Percentiles rank a stretch among this genome's conserved stretches.
Evolutionary conservation across 345 rosid species (phyloP).

Genomic region (Moricandia arvensis): DNA sequence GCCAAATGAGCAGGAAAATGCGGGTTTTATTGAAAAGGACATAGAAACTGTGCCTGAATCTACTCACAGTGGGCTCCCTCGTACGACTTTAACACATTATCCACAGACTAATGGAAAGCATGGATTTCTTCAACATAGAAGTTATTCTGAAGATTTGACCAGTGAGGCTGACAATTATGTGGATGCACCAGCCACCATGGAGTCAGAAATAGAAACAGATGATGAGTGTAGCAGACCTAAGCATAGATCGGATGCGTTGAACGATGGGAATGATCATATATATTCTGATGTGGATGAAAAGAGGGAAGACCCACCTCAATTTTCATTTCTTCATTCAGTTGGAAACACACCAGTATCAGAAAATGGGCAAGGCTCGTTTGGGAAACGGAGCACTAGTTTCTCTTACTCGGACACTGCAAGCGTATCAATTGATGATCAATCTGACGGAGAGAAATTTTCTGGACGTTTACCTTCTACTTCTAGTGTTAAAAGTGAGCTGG

Average conservation of each 20-base stretch:
- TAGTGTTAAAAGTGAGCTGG: constrained; percentile 36
- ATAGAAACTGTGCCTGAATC: constrained; percentile 49
- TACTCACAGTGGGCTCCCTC: constrained; percentile 37
- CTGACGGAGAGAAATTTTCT: constrained; percentile 55
- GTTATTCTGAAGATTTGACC: constrained; percentile 66
- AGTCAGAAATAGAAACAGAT: constrained; percentile 82
- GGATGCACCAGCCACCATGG: constrained; percentile 91
- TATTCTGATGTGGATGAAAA: constrained; percentile 57
- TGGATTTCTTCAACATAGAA: constrained; percentile 50
- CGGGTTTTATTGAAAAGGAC: constrained; percentile 40
- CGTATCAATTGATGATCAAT: constrained; percentile 47
- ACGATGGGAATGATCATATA: constrained; percentile 31
- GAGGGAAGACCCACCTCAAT: constrained; percentile 47
- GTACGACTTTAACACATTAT: constrained; percentile 43
- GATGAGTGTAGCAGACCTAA: constrained; percentile 50
- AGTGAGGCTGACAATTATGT: constrained; percentile 87
- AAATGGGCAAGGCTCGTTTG: constrained; percentile 61
- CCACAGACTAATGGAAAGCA: constrained; percentile 40
- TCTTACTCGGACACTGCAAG: constrained; percentile 60
- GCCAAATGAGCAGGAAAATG: constrained; percentile 37
- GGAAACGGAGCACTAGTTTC: constrained; percentile 52
- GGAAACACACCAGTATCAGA: constrained; percentile 65
- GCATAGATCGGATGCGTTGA: constrained; percentile 30
- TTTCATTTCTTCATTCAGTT: constrained; percentile 63
- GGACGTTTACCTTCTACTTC: constrained; percentile 38